Evolutionary conservation across 2,329 filamentous ascomycete species (phyloP).

Genomic region (Zymoseptoria passerinii): DNA sequence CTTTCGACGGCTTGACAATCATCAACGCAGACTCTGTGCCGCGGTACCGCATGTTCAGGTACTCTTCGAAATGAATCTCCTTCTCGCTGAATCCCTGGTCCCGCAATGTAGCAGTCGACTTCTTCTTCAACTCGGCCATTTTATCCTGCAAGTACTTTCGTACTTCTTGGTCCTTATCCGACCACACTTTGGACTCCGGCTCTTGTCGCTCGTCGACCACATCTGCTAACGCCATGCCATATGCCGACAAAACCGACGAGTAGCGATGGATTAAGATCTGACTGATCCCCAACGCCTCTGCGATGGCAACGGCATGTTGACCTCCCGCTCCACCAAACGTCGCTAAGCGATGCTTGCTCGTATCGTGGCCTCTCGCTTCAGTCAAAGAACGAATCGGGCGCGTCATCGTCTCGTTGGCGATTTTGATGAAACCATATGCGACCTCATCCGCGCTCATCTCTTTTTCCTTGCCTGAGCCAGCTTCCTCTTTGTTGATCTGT

Average conservation of each 20-base stretch:
- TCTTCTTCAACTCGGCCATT: constrained; percentile 71
- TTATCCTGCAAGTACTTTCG: constrained; percentile 59
- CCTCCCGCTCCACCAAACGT: constrained; percentile 89
- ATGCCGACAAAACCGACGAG: constrained; percentile 81
- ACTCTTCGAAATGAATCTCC: constrained; percentile 78
- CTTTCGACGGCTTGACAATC: constrained; percentile 64
- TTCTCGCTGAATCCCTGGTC: constrained; percentile 71
- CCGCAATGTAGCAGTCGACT: constrained; percentile 56
- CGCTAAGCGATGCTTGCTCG: constrained; percentile 78
- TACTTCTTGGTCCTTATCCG: constrained; percentile 47
- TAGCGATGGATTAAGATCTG: constrained; percentile 83
- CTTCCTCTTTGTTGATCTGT: constrained; percentile 68
- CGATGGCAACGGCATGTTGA: constrained; percentile 87
- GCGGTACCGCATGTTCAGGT: constrained; percentile 86
- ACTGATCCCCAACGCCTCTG: constrained; percentile 70
- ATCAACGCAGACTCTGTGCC: constrained; percentile 88
- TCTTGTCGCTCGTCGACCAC: constrained; percentile 88
- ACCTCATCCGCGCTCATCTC: constrained; percentile 74
- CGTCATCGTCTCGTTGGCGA: constrained; percentile 88
- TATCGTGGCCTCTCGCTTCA: constrained; percentile 86
- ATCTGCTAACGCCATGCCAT: constrained; percentile 87
- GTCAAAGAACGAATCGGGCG: constrained; percentile 83
- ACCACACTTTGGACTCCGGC: constrained; percentile 56
- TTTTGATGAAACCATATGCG: constrained; percentile 79
- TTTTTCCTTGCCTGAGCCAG: constrained; percentile 48